phyloP scores from a whole-genome alignment of 108 stramenopile genomes.

The Cyclostephanos invisitatus region DNA sequence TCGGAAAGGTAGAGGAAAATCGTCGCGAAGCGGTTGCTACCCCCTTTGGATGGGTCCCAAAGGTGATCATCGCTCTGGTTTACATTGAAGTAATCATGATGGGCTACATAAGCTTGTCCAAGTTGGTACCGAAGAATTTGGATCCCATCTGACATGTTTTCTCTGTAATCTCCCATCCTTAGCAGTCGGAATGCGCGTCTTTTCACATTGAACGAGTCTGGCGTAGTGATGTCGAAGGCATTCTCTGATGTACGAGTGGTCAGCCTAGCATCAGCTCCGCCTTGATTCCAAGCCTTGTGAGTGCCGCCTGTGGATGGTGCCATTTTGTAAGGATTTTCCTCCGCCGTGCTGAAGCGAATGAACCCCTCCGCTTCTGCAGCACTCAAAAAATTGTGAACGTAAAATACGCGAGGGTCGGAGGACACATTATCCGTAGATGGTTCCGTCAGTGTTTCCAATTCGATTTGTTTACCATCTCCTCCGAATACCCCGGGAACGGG shows the following conservation, averaged over 20 bases:
- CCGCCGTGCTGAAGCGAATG: conserved; percentile 33
- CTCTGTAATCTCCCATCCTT: conserved; percentile 50
- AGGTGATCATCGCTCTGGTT: conserved; percentile 42
- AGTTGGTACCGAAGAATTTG: conserved; percentile 69
- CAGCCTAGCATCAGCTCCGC: conserved; percentile 33
- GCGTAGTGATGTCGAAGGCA: conserved; percentile 47
- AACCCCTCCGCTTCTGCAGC: conserved; percentile 42
- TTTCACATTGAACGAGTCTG: conserved; percentile 34
- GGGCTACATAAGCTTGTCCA: conserved; percentile 66
- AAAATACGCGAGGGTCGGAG: conserved; percentile 51
- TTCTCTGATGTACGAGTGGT: conserved; percentile 53
- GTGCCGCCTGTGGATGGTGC: conserved; percentile 50
- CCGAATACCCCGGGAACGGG: conserved; percentile 43
- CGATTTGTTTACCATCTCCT: conserved; percentile 43
- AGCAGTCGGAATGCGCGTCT: conserved; percentile 50
- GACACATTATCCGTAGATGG: conserved; percentile 8
- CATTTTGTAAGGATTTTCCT: conserved; percentile 49
- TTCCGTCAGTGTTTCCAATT: conserved; percentile 45
- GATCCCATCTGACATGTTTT: conserved; percentile 67
- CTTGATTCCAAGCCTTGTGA: conserved; percentile 50
- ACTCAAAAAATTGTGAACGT: conserved; percentile 53
- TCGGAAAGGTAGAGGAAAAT: conserved; percentile 73
- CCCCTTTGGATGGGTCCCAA: conserved; percentile 51
- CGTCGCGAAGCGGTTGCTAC: conserved; percentile 77
- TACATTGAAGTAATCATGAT: conserved; percentile 61